phyloP scores from a whole-genome alignment of 192 early-diverging fungal species.

The Backusella sp. region DNA sequence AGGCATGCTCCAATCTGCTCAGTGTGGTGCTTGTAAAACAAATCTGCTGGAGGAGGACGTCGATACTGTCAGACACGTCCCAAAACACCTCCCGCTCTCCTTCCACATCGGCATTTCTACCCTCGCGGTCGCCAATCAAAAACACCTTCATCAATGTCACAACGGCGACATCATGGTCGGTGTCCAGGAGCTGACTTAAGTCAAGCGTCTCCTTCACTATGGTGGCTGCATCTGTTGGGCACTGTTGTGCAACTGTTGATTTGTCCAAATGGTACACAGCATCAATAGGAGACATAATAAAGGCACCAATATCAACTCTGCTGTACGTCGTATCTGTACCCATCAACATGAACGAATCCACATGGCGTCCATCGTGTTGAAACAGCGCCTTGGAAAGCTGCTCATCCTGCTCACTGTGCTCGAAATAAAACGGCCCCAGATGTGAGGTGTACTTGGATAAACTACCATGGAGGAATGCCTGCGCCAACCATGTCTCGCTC shows the following conservation, averaged over 20 bases:
- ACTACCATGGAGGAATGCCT: constrained; percentile 8
- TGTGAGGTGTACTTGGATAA: not conserved
- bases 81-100: constrained; percentile 30
- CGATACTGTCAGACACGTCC: constrained; percentile 19
- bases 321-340: not conserved
- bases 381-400: constrained; percentile 18
- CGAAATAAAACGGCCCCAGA: constrained; percentile 20
- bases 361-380: constrained; percentile 16
- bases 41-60: constrained; percentile 16
- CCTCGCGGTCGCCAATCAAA: constrained; percentile 32
- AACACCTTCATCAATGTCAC: constrained; percentile 37
- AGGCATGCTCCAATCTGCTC: constrained; percentile 23
- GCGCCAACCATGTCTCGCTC: constrained; percentile 17
- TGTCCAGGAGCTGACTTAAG: not conserved
- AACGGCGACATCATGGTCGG: constrained; percentile 2
- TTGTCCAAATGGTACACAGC: constrained; percentile 37
- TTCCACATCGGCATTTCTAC: constrained; percentile 20
- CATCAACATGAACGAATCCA: constrained; percentile 19
- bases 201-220: not conserved
- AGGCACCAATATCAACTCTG: constrained; percentile 8
- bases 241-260: constrained; percentile 16
- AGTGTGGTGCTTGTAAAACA: not conserved
- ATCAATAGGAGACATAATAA: constrained; percentile 34
- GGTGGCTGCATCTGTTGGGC: not conserved
- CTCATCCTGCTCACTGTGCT: not conserved